Base-by-base conservation (phyloP, 2,329 filamentous ascomycete genomes). In the Raffaelea arxii region DNA sequence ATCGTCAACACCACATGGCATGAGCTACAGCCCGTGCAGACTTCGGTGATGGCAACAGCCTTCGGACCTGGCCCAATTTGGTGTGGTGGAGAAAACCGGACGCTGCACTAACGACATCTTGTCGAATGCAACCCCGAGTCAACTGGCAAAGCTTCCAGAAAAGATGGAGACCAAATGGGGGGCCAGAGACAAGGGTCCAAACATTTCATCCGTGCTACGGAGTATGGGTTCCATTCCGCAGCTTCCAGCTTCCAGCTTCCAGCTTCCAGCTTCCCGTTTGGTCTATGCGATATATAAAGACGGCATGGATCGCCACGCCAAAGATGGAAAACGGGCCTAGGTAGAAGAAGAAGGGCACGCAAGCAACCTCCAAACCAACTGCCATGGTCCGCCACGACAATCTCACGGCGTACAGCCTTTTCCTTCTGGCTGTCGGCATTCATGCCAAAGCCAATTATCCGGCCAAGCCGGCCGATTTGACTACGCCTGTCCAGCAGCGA, bases 401-500 rank as follows among this genome's bases (percentile, higher is more conserved):
- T 9, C 25, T 48, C 9, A n/a, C n/a, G n/a, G 47, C 38, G 24
- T 46, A 45, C 44, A 47, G 39, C n/a, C 42, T 53, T 35, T 46
- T 49, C 25, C 27, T 54, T 19, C 24, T 51, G 40, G 54, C 49
- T 3, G 38, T 44, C 3, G 32, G 19, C 21, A 46, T 22, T 6
- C 32, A 38, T 14, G 54, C 48, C 9, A 43, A 37, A 4, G 55
- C 51, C 23, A 66, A 61, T 45, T 72, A 67, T 51, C 73, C 73
- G 7, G 42, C 65, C 6, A 68, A 68, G 30, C 74, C 74, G 1
- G 37, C 53, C 1, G 74, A 78, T 52, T 49, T 68, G 59, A 71
- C 72, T 3, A 78, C 74, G 2, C 74, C 74, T 3, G 64, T 69
- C 18, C 74, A 77, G 56, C 72, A 77, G 55, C 70, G 74, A 4